Evolutionary conservation across 495 filamentous ascomycete genomes (phyloP).

Genomic region (Eremomyces bilateralis): DNA sequence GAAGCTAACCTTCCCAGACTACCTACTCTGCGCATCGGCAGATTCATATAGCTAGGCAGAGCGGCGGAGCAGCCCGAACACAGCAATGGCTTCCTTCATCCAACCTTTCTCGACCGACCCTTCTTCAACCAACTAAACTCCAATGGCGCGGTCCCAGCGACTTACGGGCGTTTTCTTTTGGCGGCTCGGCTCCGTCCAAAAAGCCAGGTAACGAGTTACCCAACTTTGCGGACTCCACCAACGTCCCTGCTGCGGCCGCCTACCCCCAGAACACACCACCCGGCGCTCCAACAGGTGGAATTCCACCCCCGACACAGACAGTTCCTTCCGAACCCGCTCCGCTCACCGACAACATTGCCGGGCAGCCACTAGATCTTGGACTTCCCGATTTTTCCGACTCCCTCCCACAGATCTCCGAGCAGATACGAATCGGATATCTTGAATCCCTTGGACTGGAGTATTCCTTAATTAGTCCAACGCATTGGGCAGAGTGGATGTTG

Average conservation of each 20-base stretch:
- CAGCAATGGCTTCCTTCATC: too few species aligned
- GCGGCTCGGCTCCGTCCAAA: too few species aligned
- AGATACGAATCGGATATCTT: conserved; percentile 63
- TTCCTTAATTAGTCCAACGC: conserved; percentile 55
- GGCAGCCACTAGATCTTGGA: not conserved
- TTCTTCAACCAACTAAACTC: not conserved
- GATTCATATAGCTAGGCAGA: too few species aligned
- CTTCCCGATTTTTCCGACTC: not conserved
- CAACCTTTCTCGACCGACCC: not conserved
- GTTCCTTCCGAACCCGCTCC: not conserved
- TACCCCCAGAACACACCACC: not conserved
- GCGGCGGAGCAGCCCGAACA: too few species aligned
- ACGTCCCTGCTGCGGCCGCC: not conserved
- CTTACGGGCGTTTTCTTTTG: not conserved
- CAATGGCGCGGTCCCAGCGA: not conserved
- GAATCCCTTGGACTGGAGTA: conserved; percentile 67
- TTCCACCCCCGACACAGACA: not conserved
- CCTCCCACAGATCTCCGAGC: conserved; percentile 19
- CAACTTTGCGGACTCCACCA: not conserved
- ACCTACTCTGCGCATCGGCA: too few species aligned
- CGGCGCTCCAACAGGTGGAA: not conserved
- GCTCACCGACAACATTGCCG: not conserved
- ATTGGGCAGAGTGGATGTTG: conserved; percentile 44
- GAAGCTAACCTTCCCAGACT: too few species aligned
- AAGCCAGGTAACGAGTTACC: not conserved